Conservation (phyloP, 805 yeast genomes). For the Candida pseudofarinosa region DNA sequence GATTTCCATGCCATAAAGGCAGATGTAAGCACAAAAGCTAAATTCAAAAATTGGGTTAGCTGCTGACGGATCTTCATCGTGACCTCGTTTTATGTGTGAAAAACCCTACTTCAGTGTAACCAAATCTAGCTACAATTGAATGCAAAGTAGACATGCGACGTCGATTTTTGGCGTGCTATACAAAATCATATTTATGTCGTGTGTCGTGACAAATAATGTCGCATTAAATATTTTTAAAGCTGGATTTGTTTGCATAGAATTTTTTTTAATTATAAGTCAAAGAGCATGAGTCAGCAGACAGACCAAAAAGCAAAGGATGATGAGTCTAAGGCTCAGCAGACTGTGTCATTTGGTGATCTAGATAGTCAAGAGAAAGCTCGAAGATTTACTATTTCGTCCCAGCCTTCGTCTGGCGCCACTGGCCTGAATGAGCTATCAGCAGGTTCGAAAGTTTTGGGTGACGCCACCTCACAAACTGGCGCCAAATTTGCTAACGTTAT, state of each 20-base stretch:
- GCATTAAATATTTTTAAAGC: neutral
- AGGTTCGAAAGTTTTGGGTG: neutral
- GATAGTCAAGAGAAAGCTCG: conserved; percentile 34
- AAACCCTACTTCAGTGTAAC: no score
- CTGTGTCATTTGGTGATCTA: conserved; percentile 34
- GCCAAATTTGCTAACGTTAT: conserved; percentile 7
- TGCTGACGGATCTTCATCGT: conserved; percentile 58
- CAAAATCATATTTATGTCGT: neutral
- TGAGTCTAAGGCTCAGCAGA: conserved; percentile 8
- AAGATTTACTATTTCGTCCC: conserved; percentile 41
- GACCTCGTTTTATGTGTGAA: no score
- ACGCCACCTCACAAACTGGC: neutral
- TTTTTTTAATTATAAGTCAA: neutral
- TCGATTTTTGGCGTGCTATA: no score
- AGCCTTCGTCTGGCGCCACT: conserved; percentile 34
- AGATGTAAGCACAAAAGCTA: conserved; percentile 77
- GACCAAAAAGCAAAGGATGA: neutral
- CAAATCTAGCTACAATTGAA: no score
- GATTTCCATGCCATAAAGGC: conserved; percentile 93
- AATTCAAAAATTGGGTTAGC: conserved; percentile 60
- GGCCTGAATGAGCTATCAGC: conserved; percentile 5
- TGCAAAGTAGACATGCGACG: no score
- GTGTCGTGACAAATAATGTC: neutral
- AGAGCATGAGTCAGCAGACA: neutral
- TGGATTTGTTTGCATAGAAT: neutral